Evolutionary conservation across 1,284 basidiomycete genomes (phyloP), one percentile per base, ranked within the genome.

Genomic region (Trametes versicolor): DNA sequence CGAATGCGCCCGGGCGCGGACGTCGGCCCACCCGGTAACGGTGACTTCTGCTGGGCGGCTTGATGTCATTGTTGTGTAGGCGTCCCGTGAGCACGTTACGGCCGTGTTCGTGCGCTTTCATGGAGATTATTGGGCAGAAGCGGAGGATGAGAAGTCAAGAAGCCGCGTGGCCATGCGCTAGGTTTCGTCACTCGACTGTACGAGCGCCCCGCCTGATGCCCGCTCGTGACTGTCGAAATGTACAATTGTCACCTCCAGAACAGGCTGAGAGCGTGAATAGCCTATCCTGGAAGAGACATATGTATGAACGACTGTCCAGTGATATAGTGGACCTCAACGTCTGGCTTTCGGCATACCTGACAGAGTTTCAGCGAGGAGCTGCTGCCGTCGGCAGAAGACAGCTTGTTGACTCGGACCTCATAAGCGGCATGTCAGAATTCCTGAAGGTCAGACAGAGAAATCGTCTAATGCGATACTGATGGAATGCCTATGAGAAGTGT

Each of bases 121-220:
- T 32, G 32, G 51, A 10, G 21, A 10, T 17, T 29, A 34, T 17
- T 25, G 51, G 41, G 13, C 39, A 15, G 29, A 10, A 19, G 29
- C 48, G 61, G 54, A 57, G 45, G 61, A 57, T 57, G 45, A 62
- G 54, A 57, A 62, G 61, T n/a, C 37, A 29, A 36, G 61, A 62
- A 62, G 61, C 54, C 23, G 29, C 21, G 29, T 27, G 19, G 21
- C 54, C 61, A 62, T 52, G 55, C 55, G 61, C 37, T 51, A 23
- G n/a, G 29, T 21, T n/a, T 6, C 49, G 48, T 27, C 39, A 54
- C 54, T 21, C 54, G 39, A 51, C 49, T 27, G 7, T 21, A 19
- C 27, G 36, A 41, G 52, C 47, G 10, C 27, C 9, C 48, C 61
- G 54, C 54, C 61, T 62, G 61, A 62, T 37, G 53, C 39, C 21